Percentiles rank a stretch among this genome's conserved stretches.
Conservation (phyloP, 768 basidiomycete genomes). For the Termitomyces sp. region DNA sequence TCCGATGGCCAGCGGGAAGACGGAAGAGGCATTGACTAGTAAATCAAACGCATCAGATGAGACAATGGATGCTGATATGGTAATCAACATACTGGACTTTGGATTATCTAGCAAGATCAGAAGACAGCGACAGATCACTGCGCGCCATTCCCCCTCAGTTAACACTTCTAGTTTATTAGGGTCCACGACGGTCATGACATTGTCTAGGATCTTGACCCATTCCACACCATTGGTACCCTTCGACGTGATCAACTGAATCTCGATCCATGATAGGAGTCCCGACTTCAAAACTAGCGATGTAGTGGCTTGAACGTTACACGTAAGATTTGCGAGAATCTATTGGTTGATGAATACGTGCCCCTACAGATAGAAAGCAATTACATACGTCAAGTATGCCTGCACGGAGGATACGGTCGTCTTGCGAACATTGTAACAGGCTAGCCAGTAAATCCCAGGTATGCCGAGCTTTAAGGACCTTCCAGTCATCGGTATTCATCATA, state of each 20-base stretch:
- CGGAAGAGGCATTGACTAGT: constrained; percentile 6
- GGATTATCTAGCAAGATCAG: constrained; percentile 28
- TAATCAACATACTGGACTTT: constrained; percentile 17
- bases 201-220: constrained; percentile 65
- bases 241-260: constrained; percentile 51
- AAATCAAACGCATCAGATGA: neutral
- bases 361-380: neutral
- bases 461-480: constrained; percentile 72
- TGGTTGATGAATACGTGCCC: neutral
- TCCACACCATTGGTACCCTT: constrained; percentile 38
- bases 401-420: constrained; percentile 45
- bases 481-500: constrained; percentile 69
- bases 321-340: constrained; percentile 72
- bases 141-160: constrained; percentile 57
- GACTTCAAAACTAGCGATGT: constrained; percentile 68
- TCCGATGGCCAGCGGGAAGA: constrained; percentile 19
- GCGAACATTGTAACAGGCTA: constrained; percentile 69
- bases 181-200: constrained; percentile 49
- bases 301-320: constrained; percentile 62
- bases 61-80: neutral
- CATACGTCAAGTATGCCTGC: constrained; percentile 63
- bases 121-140: constrained; percentile 49
- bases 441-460: constrained; percentile 89
- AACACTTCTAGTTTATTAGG: constrained; percentile 43
- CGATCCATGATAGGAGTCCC: constrained; percentile 75